Evolutionary conservation across 345 rosid species (phyloP).

Genomic region (Ricinus communis): DNA sequence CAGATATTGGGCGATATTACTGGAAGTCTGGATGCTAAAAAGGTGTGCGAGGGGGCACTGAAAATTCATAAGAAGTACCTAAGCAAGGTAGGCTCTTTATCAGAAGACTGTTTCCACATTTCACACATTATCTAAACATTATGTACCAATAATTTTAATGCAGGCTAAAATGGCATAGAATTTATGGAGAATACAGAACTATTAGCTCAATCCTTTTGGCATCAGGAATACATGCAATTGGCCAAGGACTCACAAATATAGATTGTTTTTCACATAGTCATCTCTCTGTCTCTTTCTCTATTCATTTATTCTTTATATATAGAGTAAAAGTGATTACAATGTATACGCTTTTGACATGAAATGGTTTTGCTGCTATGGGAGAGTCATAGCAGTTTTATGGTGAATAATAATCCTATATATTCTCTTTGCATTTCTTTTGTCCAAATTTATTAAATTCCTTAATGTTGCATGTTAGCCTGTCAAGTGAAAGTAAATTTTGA

Average conservation of each 20-base stretch:
- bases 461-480: not conserved
- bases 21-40: constrained; percentile 75
- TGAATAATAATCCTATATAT: not conserved
- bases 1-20: constrained; percentile 82
- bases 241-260: not conserved
- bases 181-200: not conserved
- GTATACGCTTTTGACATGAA: not conserved
- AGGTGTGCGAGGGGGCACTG: constrained; percentile 74
- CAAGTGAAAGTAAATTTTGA: no score
- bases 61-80: constrained; percentile 81
- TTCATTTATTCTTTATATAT: no score
- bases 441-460: not conserved
- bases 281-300: not conserved
- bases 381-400: not conserved
- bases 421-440: not conserved
- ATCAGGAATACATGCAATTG: not conserved
- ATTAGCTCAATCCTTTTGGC: not conserved
- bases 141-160: constrained; percentile 6
- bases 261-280: not conserved
- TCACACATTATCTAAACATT: no score
- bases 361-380: not conserved
- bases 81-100: constrained; percentile 48
- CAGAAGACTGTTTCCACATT: no score
- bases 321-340: not conserved
- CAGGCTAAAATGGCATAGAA: constrained; percentile 45